These are phyloP conservation scores for Tetrapisispora namnaoensis DNA, from an alignment of 805 yeast genomes.

Conservation along the genomic window DNA sequence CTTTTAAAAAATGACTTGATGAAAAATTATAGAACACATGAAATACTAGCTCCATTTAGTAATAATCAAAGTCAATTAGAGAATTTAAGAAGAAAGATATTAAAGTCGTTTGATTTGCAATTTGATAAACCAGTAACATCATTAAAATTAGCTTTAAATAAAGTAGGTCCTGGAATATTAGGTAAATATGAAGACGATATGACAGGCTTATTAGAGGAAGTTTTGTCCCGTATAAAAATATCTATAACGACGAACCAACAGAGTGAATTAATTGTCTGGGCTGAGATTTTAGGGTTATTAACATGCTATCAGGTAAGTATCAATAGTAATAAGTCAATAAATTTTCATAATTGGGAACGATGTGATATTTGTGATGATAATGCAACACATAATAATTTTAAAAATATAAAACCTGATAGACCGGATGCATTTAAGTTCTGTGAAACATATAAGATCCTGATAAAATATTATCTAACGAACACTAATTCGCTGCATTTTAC, in stretches of 20 bases:
- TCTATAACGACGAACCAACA: conserved; percentile 13
- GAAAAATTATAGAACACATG: background rate
- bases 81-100: conserved; percentile 11
- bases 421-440: conserved; percentile 14
- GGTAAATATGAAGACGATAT: conserved; percentile 2
- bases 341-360: conserved; percentile 6
- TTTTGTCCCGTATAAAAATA: conserved; percentile 8
- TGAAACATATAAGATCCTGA: conserved; percentile 22
- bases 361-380: conserved; percentile 20
- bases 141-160: conserved; percentile 6
- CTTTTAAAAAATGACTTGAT: background rate
- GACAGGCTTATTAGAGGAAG: conserved; percentile 8
- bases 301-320: conserved; percentile 14
- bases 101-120: conserved; percentile 3
- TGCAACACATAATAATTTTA: conserved; percentile 7
- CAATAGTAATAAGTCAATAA: background rate
- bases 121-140: background rate
- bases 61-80: conserved; percentile 15
- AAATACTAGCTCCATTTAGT: conserved; percentile 8
- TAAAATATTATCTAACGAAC: conserved; percentile 18
- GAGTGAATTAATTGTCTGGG: conserved; percentile 11
- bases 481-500: conserved; percentile 16
- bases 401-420: conserved; percentile 24
- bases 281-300: conserved; percentile 14
- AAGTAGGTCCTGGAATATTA: conserved; percentile 9